These are phyloP conservation scores for Suhomyces canberraensis DNA, from an alignment of 805 yeast genomes.

Conservation along the genomic window DNA sequence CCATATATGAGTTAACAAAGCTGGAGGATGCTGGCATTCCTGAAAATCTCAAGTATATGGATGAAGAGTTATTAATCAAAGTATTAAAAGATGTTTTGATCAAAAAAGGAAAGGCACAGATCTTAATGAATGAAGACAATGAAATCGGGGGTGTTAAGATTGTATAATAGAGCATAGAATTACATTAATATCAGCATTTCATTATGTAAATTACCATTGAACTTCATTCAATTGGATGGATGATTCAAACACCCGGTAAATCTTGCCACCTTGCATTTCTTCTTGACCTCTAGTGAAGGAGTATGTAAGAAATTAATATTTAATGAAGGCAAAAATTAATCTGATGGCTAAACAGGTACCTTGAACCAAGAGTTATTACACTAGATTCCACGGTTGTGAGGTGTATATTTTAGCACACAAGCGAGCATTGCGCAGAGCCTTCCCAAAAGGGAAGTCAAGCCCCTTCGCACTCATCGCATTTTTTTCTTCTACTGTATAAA, in stretches of 20 bases:
- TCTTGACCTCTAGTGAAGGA: too few species aligned
- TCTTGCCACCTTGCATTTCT: too few species aligned
- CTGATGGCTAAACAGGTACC: constrained; percentile 12
- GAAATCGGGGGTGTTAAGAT: constrained; percentile 77
- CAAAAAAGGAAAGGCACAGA: constrained; percentile 67
- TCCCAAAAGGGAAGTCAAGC: constrained; percentile 19
- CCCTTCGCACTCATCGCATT: constrained; percentile 10
- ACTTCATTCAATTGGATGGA: too few species aligned
- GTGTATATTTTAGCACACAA: constrained; percentile 12
- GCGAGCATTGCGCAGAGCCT: constrained; percentile 1
- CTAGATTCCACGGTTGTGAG: not conserved
- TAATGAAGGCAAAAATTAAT: constrained; percentile 6
- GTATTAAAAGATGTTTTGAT: constrained; percentile 55
- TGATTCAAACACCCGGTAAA: too few species aligned
- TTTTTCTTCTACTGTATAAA: constrained; percentile 9
- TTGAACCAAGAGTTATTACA: not conserved
- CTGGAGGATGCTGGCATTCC: constrained; percentile 54
- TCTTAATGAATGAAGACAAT: constrained; percentile 64
- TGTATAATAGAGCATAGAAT: constrained; percentile 35
- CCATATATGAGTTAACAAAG: constrained; percentile 73
- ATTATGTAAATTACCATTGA: too few species aligned
- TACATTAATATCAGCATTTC: too few species aligned
- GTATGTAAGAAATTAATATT: too few species aligned
- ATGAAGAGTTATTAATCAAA: constrained; percentile 49
- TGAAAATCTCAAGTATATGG: constrained; percentile 63